phyloP scores from a whole-genome alignment of 441 rosid genomes.

The Aquilaria agallochum region DNA sequence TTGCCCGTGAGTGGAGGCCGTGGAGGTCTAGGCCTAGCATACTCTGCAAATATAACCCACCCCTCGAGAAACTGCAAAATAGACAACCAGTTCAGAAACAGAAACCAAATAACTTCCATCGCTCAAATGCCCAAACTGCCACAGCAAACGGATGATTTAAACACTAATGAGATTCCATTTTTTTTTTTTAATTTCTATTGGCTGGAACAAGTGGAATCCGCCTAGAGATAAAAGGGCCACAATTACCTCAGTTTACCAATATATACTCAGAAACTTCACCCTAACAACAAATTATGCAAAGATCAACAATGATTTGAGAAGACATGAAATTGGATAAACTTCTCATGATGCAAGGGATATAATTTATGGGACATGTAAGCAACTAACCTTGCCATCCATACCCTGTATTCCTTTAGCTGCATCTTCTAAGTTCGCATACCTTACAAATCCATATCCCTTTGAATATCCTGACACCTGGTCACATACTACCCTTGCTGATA shows the following conservation, averaged over 20 bases:
- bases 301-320: too few species aligned
- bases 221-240: not conserved
- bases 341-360: too few species aligned
- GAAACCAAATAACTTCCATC: not conserved
- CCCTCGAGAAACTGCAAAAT: constrained; percentile 80
- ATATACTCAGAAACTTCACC: too few species aligned
- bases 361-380: too few species aligned
- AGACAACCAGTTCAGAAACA: constrained; percentile 7
- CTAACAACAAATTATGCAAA: too few species aligned
- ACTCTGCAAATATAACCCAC: constrained; percentile 97
- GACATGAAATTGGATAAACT: too few species aligned
- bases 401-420: constrained; percentile 81
- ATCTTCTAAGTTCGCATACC: constrained; percentile 65
- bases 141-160: not conserved
- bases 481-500: constrained; percentile 72
- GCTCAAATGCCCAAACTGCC: not conserved
- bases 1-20: constrained; percentile 27
- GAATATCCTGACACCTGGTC: constrained; percentile 83
- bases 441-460: constrained; percentile 93
- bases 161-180: not conserved
- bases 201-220: not conserved
- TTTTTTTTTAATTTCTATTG: not conserved
- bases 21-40: constrained; percentile 61
- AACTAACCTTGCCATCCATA: constrained; percentile 87
- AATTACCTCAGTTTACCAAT: not conserved